These are phyloP conservation scores for Aspergillus cristatus DNA, from an alignment of 495 filamentous ascomycete species.

Conservation along the genomic window DNA sequence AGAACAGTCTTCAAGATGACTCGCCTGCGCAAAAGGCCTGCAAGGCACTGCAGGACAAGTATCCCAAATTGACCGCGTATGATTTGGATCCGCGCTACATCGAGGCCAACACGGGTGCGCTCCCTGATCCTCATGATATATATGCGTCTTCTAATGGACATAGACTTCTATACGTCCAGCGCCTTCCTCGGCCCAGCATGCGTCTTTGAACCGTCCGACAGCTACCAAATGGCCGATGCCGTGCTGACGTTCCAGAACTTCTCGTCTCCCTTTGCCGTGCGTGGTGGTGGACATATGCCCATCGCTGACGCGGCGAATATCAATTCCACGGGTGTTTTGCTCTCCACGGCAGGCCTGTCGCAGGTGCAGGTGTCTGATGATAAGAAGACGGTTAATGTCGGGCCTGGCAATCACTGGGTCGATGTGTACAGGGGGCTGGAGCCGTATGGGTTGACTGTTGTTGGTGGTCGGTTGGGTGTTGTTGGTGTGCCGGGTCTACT, in stretches of 20 bases:
- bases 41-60: background rate
- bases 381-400: conserved; percentile 2
- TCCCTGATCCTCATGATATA: background rate
- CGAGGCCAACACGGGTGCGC: conserved; percentile 2
- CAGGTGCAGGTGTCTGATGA: conserved; percentile 3
- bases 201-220: conserved; percentile 4
- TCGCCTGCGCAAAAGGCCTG: background rate
- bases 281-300: conserved; percentile 7
- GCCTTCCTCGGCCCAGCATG: conserved; percentile 3
- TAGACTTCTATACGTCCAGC: conserved; percentile 4
- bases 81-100: background rate
- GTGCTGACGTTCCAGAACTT: background rate
- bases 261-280: conserved; percentile 4
- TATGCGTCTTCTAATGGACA: background rate
- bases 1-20: too few relatives aligned
- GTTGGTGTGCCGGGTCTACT: conserved; percentile 17
- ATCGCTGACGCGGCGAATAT: conserved; percentile 8
- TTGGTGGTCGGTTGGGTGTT: conserved; percentile 10
- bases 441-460: conserved; percentile 9
- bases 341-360: conserved; percentile 1
- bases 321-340: conserved; percentile 1
- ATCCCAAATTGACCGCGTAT: conserved; percentile 1
- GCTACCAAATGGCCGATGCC: conserved; percentile 1
- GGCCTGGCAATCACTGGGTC: conserved; percentile 6
- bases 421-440: conserved; percentile 5